phyloP scores from a whole-genome alignment of 2,329 filamentous ascomycete genomes.

The Claviceps sp. region DNA sequence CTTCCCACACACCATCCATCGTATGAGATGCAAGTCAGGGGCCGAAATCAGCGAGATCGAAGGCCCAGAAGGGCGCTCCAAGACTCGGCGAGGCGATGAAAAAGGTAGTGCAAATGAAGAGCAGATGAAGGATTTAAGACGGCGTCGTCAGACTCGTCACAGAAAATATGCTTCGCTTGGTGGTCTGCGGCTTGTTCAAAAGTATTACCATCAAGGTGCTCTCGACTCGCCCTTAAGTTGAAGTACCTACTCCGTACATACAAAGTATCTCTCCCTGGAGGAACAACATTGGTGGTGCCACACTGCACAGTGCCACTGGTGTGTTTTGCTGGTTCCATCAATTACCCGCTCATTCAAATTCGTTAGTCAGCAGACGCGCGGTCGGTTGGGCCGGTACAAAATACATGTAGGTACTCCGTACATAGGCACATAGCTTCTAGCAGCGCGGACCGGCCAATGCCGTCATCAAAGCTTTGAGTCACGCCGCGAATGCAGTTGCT shows the following conservation, averaged over 20 bases:
- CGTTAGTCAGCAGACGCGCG: too few species aligned
- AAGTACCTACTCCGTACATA: background rate
- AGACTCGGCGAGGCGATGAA: background rate
- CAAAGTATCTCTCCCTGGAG: background rate
- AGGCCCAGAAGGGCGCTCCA: background rate
- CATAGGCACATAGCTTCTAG: too few species aligned
- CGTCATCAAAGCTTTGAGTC: background rate
- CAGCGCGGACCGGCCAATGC: background rate
- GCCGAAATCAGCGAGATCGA: background rate
- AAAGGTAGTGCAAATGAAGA: background rate
- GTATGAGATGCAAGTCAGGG: background rate
- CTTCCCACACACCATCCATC: conserved; percentile 16
- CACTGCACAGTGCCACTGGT: too few species aligned
- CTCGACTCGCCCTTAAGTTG: background rate
- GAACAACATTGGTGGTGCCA: too few species aligned
- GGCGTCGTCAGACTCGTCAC: background rate
- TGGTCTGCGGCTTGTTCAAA: background rate
- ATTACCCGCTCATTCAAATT: too few species aligned
- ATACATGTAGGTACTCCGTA: too few species aligned
- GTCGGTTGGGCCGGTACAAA: too few species aligned
- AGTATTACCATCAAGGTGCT: background rate
- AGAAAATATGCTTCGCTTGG: background rate
- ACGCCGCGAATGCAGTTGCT: background rate
- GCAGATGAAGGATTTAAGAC: background rate
- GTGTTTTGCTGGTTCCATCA: too few species aligned